These are phyloP conservation scores for Chlorella sp. DNA, from an alignment of 139 green algal species.

Conservation along the genomic window DNA sequence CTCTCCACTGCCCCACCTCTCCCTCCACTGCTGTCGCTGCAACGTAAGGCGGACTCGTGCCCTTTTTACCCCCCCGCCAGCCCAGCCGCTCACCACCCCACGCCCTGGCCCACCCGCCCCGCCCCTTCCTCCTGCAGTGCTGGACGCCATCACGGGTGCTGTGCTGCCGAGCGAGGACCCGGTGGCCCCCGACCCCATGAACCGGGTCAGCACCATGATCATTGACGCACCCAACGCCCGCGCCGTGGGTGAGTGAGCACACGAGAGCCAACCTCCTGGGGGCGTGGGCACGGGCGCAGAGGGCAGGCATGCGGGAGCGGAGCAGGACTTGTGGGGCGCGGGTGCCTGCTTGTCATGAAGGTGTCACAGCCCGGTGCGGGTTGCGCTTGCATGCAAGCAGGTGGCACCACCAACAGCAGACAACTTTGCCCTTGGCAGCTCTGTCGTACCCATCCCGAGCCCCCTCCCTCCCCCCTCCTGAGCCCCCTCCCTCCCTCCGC, in stretches of 20 bases:
- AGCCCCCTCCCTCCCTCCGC: background rate
- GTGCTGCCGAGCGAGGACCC: background rate
- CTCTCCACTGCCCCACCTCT: no score
- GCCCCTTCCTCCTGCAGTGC: background rate
- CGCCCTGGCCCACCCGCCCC: background rate
- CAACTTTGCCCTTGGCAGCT: background rate
- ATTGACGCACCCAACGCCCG: constrained; percentile 16
- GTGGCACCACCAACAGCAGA: background rate
- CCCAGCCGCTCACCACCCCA: no score
- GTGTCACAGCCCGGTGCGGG: no score
- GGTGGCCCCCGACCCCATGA: background rate
- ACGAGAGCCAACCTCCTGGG: background rate
- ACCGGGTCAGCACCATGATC: background rate
- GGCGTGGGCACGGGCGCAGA: no score
- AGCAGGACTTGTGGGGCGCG: background rate
- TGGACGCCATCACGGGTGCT: background rate
- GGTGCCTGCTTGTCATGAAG: background rate
- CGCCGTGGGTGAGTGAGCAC: background rate
- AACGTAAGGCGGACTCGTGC: no score
- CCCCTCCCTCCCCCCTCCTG: background rate
- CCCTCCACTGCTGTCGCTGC: background rate
- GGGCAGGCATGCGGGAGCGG: background rate
- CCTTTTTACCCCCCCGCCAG: no score
- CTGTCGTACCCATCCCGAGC: background rate
- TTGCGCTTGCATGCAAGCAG: no score